Conservation (phyloP, 495 filamentous ascomycete species). For the Jackrogersella minutella region DNA sequence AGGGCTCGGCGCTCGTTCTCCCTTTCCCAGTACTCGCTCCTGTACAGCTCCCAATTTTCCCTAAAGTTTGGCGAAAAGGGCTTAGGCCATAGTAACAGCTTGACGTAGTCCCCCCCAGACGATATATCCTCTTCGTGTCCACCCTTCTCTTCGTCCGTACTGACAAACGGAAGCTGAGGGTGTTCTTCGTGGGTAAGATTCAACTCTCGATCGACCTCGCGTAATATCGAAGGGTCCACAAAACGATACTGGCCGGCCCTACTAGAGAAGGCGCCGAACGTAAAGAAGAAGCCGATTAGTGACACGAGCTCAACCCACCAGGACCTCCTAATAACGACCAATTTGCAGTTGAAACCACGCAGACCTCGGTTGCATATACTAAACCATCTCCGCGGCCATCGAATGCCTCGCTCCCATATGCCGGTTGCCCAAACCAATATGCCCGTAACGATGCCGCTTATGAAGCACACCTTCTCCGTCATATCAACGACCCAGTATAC, state of each 20-base stretch:
- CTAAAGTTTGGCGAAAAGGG: slow-evolving; percentile 93
- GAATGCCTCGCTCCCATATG: slow-evolving; percentile 91
- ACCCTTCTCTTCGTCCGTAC: slow-evolving; percentile 56
- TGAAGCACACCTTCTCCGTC: slow-evolving; percentile 83
- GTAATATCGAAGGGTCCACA: slow-evolving; percentile 63
- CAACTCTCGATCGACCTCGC: slow-evolving; percentile 60
- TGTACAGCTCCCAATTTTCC: slow-evolving; percentile 96
- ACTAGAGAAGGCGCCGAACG: slow-evolving; percentile 73
- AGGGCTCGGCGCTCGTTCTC: slow-evolving; percentile 89
- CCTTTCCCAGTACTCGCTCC: slow-evolving; percentile 93
- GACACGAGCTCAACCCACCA: slow-evolving; percentile 81
- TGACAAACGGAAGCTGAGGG: slow-evolving; percentile 52
- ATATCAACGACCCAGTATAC: slow-evolving; percentile 96
- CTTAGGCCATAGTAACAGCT: slow-evolving; percentile 89
- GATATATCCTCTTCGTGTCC: slow-evolving; percentile 87
- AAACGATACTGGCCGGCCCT: slow-evolving; percentile 70
- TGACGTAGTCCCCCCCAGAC: slow-evolving; percentile 88
- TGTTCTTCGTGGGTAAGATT: slow-evolving; percentile 50
- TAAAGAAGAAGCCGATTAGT: slow-evolving; percentile 76
- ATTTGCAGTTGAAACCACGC: slow-evolving; percentile 91
- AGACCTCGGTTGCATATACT: slow-evolving; percentile 87
- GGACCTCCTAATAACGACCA: slow-evolving; percentile 83
- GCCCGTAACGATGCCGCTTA: slow-evolving; percentile 83
- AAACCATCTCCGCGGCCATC: slow-evolving; percentile 94
- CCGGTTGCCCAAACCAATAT: slow-evolving; percentile 91